Evolutionary conservation across 2,329 filamentous ascomycete species (phyloP), one percentile per base, ranked within the genome.

Genomic region (Aspergillus oerlinghausenensis): DNA sequence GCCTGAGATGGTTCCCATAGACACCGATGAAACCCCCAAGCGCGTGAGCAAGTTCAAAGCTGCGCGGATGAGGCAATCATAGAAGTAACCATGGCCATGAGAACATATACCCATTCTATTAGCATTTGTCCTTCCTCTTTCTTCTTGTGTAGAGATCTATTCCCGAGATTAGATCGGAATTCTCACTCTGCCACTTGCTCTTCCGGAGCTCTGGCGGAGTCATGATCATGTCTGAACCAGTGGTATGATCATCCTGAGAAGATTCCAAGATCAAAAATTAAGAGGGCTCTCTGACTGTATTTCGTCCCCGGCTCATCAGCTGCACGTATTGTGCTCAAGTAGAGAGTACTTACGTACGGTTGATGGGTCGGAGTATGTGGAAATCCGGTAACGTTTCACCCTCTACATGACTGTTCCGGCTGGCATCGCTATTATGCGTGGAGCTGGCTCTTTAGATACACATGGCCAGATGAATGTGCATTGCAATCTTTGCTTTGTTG

Each of bases 1-100:
- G 58, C 80, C 84, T 52, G 82, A 81, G 49, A 83, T 86, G 49
- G 82, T 88, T 52, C 84, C 88, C 1, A 78, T 92, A 54, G 85
- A 92, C 65, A 80, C 83, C 26, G 83, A 87, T 50, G 84, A 85
- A 19, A 60, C 70, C 25, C 67, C 66, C 4, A 72, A 67, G 56
- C 75, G 71, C 32, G 67, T 79, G 50, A 80, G 78, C 67, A 73
- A 75, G 52, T 80, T 80, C 66, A 78, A 73, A 59, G 76, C 78
- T 59, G 76, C 78, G 17, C 72, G 77, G 26, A 69, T 79, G 64
- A 73, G 68, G 49, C 68, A 69, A 57, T 52, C 38, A 48, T 47
- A 47, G 23, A 51, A 50, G 56, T n/a, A 47, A 47, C 21, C 14
- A 48, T 45, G 21, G 23, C 17, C 55, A 50, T 58, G 42, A 55